Conservation (phyloP, 208 protist species). For the Trypanosoma conorhini region DNA sequence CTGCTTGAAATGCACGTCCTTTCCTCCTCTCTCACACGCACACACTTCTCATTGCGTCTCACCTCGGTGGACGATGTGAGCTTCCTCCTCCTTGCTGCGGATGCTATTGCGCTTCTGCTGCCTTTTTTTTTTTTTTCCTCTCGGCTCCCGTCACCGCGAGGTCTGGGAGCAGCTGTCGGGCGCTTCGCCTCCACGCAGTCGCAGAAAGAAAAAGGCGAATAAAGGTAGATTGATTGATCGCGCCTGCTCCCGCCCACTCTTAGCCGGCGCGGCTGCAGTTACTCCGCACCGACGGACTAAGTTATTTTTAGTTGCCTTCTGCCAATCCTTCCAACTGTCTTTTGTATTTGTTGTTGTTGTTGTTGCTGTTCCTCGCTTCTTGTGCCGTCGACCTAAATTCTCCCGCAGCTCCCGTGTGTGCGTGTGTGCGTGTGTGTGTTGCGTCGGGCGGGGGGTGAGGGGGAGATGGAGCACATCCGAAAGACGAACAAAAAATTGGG, state of each 20-base stretch:
- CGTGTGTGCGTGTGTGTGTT: not conserved
- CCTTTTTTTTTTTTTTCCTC: conserved; percentile 2
- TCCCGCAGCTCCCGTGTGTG: not conserved
- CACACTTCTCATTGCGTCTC: too few species aligned
- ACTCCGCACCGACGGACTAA: too few species aligned
- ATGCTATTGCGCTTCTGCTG: not conserved
- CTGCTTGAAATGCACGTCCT: not conserved
- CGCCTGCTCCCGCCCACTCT: too few species aligned
- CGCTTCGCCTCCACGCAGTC: not conserved
- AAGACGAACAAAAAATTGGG: conserved; percentile 82
- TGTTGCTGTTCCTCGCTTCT: not conserved
- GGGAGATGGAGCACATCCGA: conserved; percentile 36
- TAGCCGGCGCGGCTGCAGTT: too few species aligned
- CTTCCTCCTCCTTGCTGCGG: not conserved
- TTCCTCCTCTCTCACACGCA: not conserved
- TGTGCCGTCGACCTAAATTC: not conserved
- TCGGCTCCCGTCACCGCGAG: not conserved
- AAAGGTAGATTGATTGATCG: not conserved
- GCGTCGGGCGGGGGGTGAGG: not conserved
- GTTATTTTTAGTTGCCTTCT: conserved; percentile 10
- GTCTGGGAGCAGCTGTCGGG: not conserved
- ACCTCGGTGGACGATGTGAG: too few species aligned
- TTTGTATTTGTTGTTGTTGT: not conserved
- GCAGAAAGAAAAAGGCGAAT: too few species aligned
- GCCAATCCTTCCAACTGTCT: not conserved